A percentile compares a stretch with the other conserved stretches of the same genome.
phyloP scores from a whole-genome alignment of 108 stramenopile genomes.

The Cyclotella baltica region DNA sequence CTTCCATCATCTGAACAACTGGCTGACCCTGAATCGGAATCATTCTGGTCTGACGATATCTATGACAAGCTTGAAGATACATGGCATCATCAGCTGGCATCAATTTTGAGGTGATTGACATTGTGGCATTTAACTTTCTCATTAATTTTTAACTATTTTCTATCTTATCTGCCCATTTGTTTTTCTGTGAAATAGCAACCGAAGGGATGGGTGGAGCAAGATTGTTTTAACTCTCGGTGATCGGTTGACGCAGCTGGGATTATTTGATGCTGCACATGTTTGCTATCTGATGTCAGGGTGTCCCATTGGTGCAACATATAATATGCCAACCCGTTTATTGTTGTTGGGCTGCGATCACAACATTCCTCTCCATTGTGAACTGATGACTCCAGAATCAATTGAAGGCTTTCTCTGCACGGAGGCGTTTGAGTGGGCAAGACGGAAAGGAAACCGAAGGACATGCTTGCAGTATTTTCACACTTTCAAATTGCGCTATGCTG shows the following conservation, averaged over 20 bases:
- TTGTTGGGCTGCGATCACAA: constrained; percentile 80
- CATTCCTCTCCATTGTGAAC: constrained; percentile 29
- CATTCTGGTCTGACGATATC: constrained; percentile 56
- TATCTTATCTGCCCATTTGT: background rate
- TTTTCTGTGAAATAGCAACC: constrained; percentile 56
- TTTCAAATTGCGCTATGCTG: constrained; percentile 83
- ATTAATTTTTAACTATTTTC: background rate
- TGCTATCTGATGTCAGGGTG: constrained; percentile 87
- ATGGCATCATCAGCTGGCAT: constrained; percentile 77
- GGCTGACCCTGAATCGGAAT: constrained; percentile 24
- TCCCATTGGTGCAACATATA: constrained; percentile 57
- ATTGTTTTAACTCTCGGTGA: constrained; percentile 84
- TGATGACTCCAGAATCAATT: constrained; percentile 66
- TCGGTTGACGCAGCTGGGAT: constrained; percentile 64
- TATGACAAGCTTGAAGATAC: constrained; percentile 47
- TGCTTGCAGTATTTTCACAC: constrained; percentile 69
- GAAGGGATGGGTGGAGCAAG: constrained; percentile 75
- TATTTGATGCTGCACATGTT: constrained; percentile 76
- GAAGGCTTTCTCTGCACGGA: constrained; percentile 80
- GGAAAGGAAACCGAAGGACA: constrained; percentile 79
- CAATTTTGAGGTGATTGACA: constrained; percentile 61
- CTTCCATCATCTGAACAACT: constrained; percentile 34
- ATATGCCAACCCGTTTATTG: constrained; percentile 55
- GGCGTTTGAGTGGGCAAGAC: constrained; percentile 92
- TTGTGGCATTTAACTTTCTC: background rate